Evolutionary conservation across 768 basidiomycete species (phyloP).

Genomic region (Astraeus odoratus): DNA sequence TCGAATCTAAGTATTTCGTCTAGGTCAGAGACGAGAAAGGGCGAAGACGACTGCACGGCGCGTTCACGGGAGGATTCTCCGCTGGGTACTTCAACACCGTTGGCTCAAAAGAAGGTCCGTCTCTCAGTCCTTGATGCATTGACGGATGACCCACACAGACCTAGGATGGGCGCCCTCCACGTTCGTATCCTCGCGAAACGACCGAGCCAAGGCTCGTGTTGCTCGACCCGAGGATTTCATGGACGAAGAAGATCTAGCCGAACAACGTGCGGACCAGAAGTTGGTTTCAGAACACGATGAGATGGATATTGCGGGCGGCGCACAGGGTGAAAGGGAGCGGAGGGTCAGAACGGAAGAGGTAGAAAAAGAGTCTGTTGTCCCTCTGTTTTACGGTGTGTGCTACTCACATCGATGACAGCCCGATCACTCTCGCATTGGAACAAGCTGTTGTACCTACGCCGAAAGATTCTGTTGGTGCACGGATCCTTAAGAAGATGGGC

Average conservation of each 20-base stretch:
- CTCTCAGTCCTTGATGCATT: background rate
- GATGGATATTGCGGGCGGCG: constrained; percentile 60
- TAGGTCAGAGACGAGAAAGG: constrained; percentile 93
- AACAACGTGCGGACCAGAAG: constrained; percentile 63
- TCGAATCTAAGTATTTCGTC: constrained; percentile 10
- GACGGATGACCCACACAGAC: background rate
- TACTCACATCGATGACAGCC: constrained; percentile 32
- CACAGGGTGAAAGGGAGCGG: constrained; percentile 37
- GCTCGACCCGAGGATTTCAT: constrained; percentile 89
- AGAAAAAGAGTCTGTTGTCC: constrained; percentile 29
- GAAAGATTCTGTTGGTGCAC: constrained; percentile 75
- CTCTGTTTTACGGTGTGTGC: constrained; percentile 1
- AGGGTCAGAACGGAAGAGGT: constrained; percentile 32
- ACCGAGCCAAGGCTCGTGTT: constrained; percentile 54
- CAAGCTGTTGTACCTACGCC: constrained; percentile 65
- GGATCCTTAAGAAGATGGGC: constrained; percentile 90
- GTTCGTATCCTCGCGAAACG: constrained; percentile 82
- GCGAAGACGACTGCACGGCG: constrained; percentile 88
- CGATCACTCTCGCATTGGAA: constrained; percentile 56
- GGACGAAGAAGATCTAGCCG: constrained; percentile 96
- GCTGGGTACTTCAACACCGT: constrained; percentile 97
- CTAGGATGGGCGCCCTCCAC: constrained; percentile 92
- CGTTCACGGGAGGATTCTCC: constrained; percentile 97
- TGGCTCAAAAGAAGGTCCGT: constrained; percentile 87
- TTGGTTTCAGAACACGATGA: constrained; percentile 77